Evolutionary conservation across 805 yeast genomes (phyloP).

Genomic region (Starmerella sirachaensis): DNA sequence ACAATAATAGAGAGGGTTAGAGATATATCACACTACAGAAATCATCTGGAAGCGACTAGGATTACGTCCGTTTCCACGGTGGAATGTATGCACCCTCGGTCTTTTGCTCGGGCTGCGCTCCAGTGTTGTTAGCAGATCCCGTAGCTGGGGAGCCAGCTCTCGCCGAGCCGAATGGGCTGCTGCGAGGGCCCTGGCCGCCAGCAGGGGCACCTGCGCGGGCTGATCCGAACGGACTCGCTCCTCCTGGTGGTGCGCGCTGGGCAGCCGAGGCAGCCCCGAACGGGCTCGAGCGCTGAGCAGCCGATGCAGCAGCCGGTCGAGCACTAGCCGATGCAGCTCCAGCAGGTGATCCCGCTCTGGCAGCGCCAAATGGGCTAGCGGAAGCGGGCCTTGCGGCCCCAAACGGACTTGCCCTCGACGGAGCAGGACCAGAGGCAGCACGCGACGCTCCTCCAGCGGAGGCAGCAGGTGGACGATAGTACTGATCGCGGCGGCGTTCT

Average conservation of each 20-base stretch:
- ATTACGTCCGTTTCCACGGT: too few species aligned
- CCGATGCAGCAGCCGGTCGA: conserved; percentile 1
- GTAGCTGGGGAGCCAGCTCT: conserved; percentile 2
- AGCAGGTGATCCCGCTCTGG: conserved; percentile 9
- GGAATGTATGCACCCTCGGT: too few species aligned
- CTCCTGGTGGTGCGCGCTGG: conserved; percentile 3
- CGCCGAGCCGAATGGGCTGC: conserved; percentile 3
- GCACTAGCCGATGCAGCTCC: not conserved
- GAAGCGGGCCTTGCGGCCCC: conserved; percentile 1
- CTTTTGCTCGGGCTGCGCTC: too few species aligned
- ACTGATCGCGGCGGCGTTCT: not conserved
- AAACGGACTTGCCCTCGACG: conserved; percentile 4
- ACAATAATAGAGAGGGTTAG: too few species aligned
- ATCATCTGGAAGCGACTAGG: too few species aligned
- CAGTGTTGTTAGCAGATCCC: not conserved
- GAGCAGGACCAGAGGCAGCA: not conserved
- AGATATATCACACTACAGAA: too few species aligned
- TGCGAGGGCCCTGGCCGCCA: conserved; percentile 1
- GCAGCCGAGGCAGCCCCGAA: conserved; percentile 1
- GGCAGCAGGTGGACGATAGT: not conserved
- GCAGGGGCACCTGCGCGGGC: conserved; percentile 2
- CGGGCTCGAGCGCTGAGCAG: not conserved
- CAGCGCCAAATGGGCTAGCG: conserved; percentile 15
- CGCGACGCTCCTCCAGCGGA: not conserved
- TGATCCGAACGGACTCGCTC: conserved; percentile 1